phyloP scores from a whole-genome alignment of 331 rosid genomes.

The Quercus lobata region DNA sequence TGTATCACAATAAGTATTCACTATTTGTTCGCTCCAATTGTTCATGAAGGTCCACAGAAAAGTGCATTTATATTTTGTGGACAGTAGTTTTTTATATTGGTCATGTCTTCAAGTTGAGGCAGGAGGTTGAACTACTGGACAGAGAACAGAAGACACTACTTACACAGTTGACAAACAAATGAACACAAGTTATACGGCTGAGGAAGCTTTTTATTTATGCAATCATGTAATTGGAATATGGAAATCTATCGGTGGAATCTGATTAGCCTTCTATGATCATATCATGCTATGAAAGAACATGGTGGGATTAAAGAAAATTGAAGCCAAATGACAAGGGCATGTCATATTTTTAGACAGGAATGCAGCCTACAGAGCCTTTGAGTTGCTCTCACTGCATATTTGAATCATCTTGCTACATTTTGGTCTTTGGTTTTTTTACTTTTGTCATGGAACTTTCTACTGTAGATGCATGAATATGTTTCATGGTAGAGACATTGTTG shows the following conservation, averaged over 20 bases:
- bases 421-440: slow-evolving; percentile 9
- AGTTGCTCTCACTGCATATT: slow-evolving; percentile 7
- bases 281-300: slow-evolving; percentile 11
- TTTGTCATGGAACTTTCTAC: background rate
- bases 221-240: background rate
- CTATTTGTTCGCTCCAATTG: slow-evolving; percentile 2
- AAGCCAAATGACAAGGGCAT: slow-evolving; percentile 10
- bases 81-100: background rate
- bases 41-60: slow-evolving; percentile 1
- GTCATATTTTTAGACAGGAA: slow-evolving; percentile 1
- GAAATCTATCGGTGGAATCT: slow-evolving; percentile 19
- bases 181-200: background rate
- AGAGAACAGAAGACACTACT: slow-evolving; percentile 2
- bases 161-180: slow-evolving; percentile 13
- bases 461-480: too few species aligned
- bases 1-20: background rate
- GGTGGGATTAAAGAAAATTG: slow-evolving; percentile 11
- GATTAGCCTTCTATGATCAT: slow-evolving; percentile 9
- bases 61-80: background rate
- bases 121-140: slow-evolving; percentile 14
- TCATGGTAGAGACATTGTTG: too few species aligned
- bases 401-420: slow-evolving; percentile 13
- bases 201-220: slow-evolving; percentile 9
- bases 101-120: slow-evolving; percentile 19
- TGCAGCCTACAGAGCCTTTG: slow-evolving; percentile 19